Evolutionary conservation across 352 stramenopile species (phyloP).

Genomic region (Pythium phragmiticola): DNA sequence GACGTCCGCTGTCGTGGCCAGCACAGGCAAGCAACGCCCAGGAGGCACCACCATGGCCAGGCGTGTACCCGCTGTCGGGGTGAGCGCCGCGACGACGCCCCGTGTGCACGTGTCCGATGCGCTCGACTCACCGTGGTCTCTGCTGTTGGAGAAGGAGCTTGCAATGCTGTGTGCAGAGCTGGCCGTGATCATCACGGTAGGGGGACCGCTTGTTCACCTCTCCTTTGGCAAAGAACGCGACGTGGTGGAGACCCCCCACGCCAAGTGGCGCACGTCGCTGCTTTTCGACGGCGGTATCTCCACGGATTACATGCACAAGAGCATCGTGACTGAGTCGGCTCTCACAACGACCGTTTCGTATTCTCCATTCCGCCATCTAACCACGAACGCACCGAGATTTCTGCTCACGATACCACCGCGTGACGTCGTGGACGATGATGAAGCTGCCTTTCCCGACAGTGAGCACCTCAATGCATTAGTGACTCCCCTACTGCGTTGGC

Average conservation of each 20-base stretch:
- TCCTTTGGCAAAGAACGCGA: not conserved
- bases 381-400: not conserved
- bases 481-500: not conserved
- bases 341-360: not conserved
- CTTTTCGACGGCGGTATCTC: constrained; percentile 24
- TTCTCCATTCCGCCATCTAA: not conserved
- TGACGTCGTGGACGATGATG: not conserved
- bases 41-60: not conserved
- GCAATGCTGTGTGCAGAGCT: constrained; percentile 24
- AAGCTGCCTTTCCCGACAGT: not conserved
- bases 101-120: constrained; percentile 9
- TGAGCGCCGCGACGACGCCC: not conserved
- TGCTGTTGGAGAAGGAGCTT: constrained; percentile 27
- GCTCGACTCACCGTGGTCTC: constrained; percentile 17
- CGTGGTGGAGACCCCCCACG: not conserved
- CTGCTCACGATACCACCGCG: constrained; percentile 3
- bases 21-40: not conserved
- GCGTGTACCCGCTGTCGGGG: not conserved
- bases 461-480: not conserved
- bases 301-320: constrained; percentile 6
- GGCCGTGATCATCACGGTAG: constrained; percentile 8
- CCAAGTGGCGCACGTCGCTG: constrained; percentile 9
- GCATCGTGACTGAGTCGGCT: not conserved
- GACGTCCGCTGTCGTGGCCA: not conserved
- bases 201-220: constrained; percentile 15